These are phyloP conservation scores for Medicago lupulina DNA, from an alignment of 306 rosid species.

Conservation along the genomic window DNA sequence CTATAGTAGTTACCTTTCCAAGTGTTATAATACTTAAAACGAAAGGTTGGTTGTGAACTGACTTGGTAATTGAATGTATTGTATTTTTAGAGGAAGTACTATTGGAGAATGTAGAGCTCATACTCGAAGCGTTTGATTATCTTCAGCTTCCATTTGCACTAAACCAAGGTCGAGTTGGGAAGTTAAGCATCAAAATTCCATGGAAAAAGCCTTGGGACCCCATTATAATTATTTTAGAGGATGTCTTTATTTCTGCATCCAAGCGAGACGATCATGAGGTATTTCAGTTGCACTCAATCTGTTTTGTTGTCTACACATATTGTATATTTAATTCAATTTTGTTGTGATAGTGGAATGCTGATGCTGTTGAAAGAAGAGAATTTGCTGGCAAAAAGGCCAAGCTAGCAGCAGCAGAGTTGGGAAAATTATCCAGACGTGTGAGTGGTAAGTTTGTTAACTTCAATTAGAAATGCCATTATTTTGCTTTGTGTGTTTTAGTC, in stretches of 20 bases:
- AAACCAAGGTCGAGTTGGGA: conserved; percentile 91
- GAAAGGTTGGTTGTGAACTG: conserved; percentile 36
- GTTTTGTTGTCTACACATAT: conserved; percentile 23
- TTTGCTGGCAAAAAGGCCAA: conserved; percentile 92
- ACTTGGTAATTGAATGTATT: conserved; percentile 39
- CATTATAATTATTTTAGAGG: conserved; percentile 76
- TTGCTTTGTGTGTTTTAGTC: conserved; percentile 12
- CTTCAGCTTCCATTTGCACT: conserved; percentile 93
- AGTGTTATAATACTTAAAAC: background rate
- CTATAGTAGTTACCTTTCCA: conserved; percentile 10
- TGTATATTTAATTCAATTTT: conserved; percentile 38
- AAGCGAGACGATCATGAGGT: conserved; percentile 94
- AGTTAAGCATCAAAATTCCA: conserved; percentile 93
- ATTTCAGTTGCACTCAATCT: conserved; percentile 25
- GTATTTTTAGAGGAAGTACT: conserved; percentile 74
- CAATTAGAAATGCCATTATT: conserved; percentile 6
- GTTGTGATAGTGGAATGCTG: conserved; percentile 78
- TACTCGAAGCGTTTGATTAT: conserved; percentile 94
- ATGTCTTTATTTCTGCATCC: conserved; percentile 80
- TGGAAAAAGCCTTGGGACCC: conserved; percentile 99
- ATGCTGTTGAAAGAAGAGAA: conserved; percentile 85
- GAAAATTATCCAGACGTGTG: conserved; percentile 80
- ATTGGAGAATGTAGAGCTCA: conserved; percentile 92
- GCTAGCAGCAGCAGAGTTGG: conserved; percentile 96
- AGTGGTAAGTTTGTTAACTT: conserved; percentile 64